Evolutionary conservation across 345 rosid species (phyloP).

Genomic region (Salix koriyanagi): DNA sequence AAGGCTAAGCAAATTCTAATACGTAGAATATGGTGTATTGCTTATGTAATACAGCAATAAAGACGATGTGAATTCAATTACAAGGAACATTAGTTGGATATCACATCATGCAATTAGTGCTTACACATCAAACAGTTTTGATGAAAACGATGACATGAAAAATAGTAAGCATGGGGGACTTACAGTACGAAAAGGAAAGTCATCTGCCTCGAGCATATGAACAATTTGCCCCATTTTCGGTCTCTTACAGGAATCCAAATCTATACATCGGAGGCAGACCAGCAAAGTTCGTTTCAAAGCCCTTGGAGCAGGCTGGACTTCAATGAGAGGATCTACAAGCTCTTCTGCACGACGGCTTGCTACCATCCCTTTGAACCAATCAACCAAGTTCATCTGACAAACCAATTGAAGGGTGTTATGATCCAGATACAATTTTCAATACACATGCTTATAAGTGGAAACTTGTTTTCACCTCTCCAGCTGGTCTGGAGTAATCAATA

Average conservation of each 20-base stretch:
- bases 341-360: slow-evolving; percentile 84
- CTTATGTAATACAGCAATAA: not conserved
- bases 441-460: not conserved
- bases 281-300: slow-evolving; percentile 68
- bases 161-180: slow-evolving; percentile 17
- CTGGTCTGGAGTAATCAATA: slow-evolving; percentile 72
- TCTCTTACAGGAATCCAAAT: slow-evolving; percentile 72
- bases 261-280: slow-evolving; percentile 89
- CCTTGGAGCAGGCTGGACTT: slow-evolving; percentile 59
- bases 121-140: not conserved
- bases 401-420: slow-evolving; percentile 1
- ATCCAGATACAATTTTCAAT: not conserved
- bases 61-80: not conserved
- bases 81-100: not conserved
- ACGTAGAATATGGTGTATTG: not conserved
- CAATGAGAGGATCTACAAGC: slow-evolving; percentile 69
- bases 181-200: slow-evolving; percentile 81
- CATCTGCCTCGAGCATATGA: slow-evolving; percentile 97
- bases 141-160: not conserved
- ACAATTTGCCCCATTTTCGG: slow-evolving; percentile 97
- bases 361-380: slow-evolving; percentile 97
- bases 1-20: not conserved
- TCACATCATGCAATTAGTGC: not conserved
- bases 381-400: slow-evolving; percentile 82
- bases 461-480: slow-evolving; percentile 67